Base-by-base conservation (phyloP, 768 basidiomycete genomes). In the Kwoniella mangroviensis region DNA sequence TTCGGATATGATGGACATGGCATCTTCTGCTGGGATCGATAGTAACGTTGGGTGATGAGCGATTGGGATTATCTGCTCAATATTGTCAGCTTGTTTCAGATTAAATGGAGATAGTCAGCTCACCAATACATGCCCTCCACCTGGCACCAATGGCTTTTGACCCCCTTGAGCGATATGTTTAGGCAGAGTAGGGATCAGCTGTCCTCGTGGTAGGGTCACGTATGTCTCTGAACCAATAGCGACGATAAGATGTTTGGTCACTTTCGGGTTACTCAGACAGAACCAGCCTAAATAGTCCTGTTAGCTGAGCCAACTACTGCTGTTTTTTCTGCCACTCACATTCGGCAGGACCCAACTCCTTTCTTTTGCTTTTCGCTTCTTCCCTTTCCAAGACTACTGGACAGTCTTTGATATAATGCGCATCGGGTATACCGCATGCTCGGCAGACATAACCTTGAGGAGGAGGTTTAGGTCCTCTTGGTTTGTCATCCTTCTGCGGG, bases 211-310 rank as follows among this genome's bases (percentile, higher is more conserved):
- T n/a, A 98, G 85, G 0, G 97, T 95, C 59, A 98, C 84, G 84
- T 99, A 99, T 79, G 92, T 93, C 83, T 99, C 97, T 6, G 86
- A 82, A 15, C 95, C 97, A 78, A 99, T 97, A 0, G 92, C 90
- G 41, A 94, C 92, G 72, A 99, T 95, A 72, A 98, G 88, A 78
- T 98, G 93, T 84, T 98, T 99, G 68, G 93, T 95, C 49, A 98
- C 86, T 74, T 89, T 90, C 0, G 96, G 95, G 80, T 98, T 98
- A 52, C 93, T 95, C 63, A 99, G 83, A 82, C 97, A 99, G 85
- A 99, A 98, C 96, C 96, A 98, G 83, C 96, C 98, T 79, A 57
- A 28, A 69, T 0, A 10, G 12, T 5, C 19, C 28, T 15, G 40
- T 78, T 52, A 78, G 77, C 72, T 40, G 40, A 15, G 56, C 43